Evolutionary conservation across 2,329 filamentous ascomycete genomes (phyloP).

Genomic region (Penicillium hordei): DNA sequence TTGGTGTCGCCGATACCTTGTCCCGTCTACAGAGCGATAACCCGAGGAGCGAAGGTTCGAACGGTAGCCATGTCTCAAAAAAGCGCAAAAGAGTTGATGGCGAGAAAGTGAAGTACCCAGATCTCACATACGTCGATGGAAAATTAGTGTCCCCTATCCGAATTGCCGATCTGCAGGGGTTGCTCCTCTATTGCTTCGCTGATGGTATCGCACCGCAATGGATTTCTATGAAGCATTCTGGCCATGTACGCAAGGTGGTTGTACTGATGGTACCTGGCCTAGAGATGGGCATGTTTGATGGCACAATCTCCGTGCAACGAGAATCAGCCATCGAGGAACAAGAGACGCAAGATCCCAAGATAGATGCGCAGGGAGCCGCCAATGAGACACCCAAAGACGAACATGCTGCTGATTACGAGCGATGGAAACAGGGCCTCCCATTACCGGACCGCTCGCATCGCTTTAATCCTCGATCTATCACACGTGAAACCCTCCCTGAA

Average conservation of each 20-base stretch:
- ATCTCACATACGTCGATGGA: slow-evolving; percentile 55
- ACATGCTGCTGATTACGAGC: slow-evolving; percentile 34
- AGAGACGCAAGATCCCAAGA: slow-evolving; percentile 15
- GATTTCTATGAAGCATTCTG: slow-evolving; percentile 60
- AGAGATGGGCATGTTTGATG: slow-evolving; percentile 84
- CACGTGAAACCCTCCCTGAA: slow-evolving; percentile 40
- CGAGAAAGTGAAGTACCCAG: slow-evolving; percentile 52
- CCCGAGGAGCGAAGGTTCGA: slow-evolving; percentile 5
- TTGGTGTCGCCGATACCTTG: slow-evolving; percentile 36
- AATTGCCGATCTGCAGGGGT: slow-evolving; percentile 58
- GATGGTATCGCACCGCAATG: slow-evolving; percentile 63
- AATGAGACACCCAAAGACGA: slow-evolving; percentile 20
- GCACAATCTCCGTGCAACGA: slow-evolving; percentile 48
- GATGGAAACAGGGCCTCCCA: slow-evolving; percentile 44
- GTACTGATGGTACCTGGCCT: slow-evolving; percentile 89
- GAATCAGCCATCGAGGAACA: slow-evolving; percentile 7
- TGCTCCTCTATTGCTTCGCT: slow-evolving; percentile 62
- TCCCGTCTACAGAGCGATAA: slow-evolving; percentile 29
- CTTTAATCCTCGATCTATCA: slow-evolving; percentile 37
- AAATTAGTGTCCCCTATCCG: slow-evolving; percentile 57
- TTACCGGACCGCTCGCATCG: slow-evolving; percentile 32
- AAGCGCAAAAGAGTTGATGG: slow-evolving; percentile 37
- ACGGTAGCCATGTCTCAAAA: slow-evolving; percentile 15
- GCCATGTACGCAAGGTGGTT: slow-evolving; percentile 69
- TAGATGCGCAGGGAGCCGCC: slow-evolving; percentile 15